Evolutionary conservation across 768 basidiomycete species (phyloP).

Genomic region (Boletellus ananiceps): DNA sequence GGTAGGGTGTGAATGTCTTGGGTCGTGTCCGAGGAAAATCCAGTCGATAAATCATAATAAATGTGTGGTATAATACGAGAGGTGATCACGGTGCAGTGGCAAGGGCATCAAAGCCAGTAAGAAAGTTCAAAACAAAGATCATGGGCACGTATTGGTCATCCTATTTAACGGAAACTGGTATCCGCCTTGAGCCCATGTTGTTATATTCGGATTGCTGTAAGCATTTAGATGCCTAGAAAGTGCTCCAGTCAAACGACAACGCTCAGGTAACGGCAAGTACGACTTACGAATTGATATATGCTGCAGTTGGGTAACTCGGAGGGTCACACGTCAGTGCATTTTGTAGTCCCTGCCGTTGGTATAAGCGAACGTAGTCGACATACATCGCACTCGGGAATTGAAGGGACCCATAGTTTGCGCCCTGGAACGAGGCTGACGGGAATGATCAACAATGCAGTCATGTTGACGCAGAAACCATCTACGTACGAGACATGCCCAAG

Average conservation of each 20-base stretch:
- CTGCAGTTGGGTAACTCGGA: slow-evolving; percentile 64
- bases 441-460: slow-evolving; percentile 3
- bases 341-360: slow-evolving; percentile 70
- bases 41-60: slow-evolving; percentile 25
- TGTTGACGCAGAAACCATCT: neutral
- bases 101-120: slow-evolving; percentile 8
- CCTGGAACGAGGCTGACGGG: slow-evolving; percentile 58
- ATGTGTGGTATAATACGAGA: slow-evolving; percentile 23
- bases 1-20: slow-evolving; percentile 16
- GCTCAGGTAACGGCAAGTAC: neutral
- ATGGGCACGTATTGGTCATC: slow-evolving; percentile 22
- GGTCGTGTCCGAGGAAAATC: slow-evolving; percentile 7
- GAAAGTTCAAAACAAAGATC: slow-evolving; percentile 6
- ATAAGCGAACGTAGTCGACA: slow-evolving; percentile 87
- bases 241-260: slow-evolving; percentile 5
- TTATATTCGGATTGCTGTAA: slow-evolving; percentile 79
- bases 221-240: slow-evolving; percentile 39
- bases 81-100: slow-evolving; percentile 19
- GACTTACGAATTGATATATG: slow-evolving; percentile 67
- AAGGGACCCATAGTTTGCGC: slow-evolving; percentile 65
- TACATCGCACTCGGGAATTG: slow-evolving; percentile 76
- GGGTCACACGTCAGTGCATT: slow-evolving; percentile 80
- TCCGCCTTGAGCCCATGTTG: slow-evolving; percentile 78
- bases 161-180: slow-evolving; percentile 71
- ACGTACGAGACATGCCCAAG: slow-evolving; percentile 67